These are phyloP conservation scores for Capronia coronata DNA, from an alignment of 2,329 filamentous ascomycete species.

Conservation along the genomic window DNA sequence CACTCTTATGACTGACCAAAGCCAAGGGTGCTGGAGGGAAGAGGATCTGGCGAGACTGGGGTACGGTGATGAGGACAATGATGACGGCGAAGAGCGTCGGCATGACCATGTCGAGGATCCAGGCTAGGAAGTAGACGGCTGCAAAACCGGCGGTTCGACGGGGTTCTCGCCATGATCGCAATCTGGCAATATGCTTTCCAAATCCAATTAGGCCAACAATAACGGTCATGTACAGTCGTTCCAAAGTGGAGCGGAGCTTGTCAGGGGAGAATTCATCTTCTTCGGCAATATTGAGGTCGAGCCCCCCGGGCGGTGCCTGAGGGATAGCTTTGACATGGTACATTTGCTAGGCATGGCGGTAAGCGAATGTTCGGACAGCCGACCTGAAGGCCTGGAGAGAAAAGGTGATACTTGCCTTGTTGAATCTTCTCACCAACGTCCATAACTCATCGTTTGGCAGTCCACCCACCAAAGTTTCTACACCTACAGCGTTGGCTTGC, in stretches of 20 bases:
- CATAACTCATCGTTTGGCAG: constrained; percentile 67
- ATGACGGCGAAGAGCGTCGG: constrained; percentile 55
- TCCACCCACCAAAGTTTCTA: constrained; percentile 59
- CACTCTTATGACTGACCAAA: constrained; percentile 62
- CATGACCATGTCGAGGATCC: constrained; percentile 64
- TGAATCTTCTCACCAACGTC: constrained; percentile 64
- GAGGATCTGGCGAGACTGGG: constrained; percentile 54
- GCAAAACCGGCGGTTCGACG: constrained; percentile 62
- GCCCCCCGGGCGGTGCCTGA: constrained; percentile 54
- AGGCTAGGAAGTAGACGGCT: constrained; percentile 57
- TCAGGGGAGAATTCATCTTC: constrained; percentile 81
- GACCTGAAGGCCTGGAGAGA: too few relatives aligned
- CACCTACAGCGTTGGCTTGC: constrained; percentile 46
- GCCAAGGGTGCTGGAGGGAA: constrained; percentile 75
- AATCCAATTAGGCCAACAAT: constrained; percentile 59
- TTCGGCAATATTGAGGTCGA: constrained; percentile 75
- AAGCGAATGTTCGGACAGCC: constrained; percentile 20
- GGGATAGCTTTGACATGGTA: constrained; percentile 65
- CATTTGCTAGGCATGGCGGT: constrained; percentile 48
- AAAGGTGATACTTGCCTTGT: constrained; percentile 49
- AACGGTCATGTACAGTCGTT: constrained; percentile 76
- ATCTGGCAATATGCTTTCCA: constrained; percentile 66
- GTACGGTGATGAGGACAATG: constrained; percentile 61
- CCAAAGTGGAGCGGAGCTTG: constrained; percentile 69
- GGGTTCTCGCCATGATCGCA: constrained; percentile 73